These are phyloP conservation scores for Malus hybrid DNA, from an alignment of 331 rosid genomes.

Conservation along the genomic window DNA sequence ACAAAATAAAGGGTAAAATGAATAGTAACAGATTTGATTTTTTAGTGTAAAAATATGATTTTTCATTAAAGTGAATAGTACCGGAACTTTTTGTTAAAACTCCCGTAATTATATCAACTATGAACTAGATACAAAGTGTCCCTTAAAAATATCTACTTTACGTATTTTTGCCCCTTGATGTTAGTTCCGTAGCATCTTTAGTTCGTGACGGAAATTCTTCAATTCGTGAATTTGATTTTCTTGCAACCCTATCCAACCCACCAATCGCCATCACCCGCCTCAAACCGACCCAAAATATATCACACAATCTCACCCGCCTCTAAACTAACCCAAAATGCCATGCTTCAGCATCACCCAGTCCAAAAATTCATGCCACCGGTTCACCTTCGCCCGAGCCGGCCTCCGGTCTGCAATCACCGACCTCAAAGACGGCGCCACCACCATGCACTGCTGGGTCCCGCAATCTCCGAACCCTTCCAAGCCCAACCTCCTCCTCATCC, in stretches of 20 bases:
- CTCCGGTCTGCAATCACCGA: constrained; percentile 47
- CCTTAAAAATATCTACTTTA: no score
- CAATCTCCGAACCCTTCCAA: constrained; percentile 22
- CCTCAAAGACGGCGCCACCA: constrained; percentile 57
- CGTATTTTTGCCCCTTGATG: no score
- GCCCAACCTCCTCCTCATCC: constrained; percentile 65
- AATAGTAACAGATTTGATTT: no score
- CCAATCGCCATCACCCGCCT: neutral
- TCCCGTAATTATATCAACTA: no score
- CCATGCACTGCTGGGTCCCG: constrained; percentile 81
- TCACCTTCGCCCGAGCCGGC: constrained; percentile 42
- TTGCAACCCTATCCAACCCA: neutral
- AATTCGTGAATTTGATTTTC: no score
- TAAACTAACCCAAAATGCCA: constrained; percentile 14
- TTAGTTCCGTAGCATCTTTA: no score
- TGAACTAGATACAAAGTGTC: no score
- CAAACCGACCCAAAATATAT: neutral
- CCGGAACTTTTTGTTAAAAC: no score
- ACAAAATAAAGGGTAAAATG: no score
- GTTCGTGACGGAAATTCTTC: no score
- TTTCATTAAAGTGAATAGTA: no score
- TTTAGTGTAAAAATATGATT: no score
- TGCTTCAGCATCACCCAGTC: constrained; percentile 54
- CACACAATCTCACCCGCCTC: neutral
- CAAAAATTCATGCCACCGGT: constrained; percentile 49